Evolutionary conservation across 2,329 filamentous ascomycete species (phyloP).

Genomic region (Fusarium coicis): DNA sequence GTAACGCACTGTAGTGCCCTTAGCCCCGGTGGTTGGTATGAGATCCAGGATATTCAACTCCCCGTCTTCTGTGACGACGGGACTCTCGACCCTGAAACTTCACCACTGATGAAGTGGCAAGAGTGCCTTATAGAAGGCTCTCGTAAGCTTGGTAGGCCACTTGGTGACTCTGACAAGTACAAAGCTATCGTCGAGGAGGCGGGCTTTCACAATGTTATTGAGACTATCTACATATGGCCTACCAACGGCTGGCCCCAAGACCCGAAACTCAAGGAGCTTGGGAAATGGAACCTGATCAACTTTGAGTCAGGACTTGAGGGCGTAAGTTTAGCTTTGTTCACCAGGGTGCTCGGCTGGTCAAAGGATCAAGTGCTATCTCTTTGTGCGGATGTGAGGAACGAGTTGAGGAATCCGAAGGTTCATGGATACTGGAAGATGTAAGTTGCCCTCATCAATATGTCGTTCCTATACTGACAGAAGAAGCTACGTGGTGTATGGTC

Average conservation of each 20-base stretch:
- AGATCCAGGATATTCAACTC: conserved; percentile 30
- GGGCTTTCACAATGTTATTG: conserved; percentile 24
- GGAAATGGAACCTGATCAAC: conserved; percentile 26
- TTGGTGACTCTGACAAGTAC: conserved; percentile 16
- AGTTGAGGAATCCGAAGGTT: conserved; percentile 14
- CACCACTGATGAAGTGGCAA: conserved; percentile 17
- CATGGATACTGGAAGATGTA: conserved; percentile 23
- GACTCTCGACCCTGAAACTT: not conserved
- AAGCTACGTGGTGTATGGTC: conserved; percentile 6
- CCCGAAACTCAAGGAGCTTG: conserved; percentile 33
- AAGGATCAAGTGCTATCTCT: conserved; percentile 13
- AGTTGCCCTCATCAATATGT: rapidly evolving
- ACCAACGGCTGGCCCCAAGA: conserved; percentile 32
- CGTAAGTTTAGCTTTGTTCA: conserved; percentile 28
- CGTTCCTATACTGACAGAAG: rapidly evolving
- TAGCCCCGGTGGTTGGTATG: conserved; percentile 19
- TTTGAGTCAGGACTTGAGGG: conserved; percentile 26
- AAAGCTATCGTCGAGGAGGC: conserved; percentile 5
- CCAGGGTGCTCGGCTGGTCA: conserved; percentile 18
- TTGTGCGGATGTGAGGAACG: conserved; percentile 14
- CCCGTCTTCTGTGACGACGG: conserved; percentile 19
- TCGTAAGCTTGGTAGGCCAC: conserved; percentile 16
- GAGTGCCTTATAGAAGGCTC: conserved; percentile 10
- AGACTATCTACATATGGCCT: conserved; percentile 31
- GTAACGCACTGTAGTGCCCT: not conserved